Conservation (phyloP, 2,329 filamentous ascomycete species). For the Pseudogymnoascus sp. region DNA sequence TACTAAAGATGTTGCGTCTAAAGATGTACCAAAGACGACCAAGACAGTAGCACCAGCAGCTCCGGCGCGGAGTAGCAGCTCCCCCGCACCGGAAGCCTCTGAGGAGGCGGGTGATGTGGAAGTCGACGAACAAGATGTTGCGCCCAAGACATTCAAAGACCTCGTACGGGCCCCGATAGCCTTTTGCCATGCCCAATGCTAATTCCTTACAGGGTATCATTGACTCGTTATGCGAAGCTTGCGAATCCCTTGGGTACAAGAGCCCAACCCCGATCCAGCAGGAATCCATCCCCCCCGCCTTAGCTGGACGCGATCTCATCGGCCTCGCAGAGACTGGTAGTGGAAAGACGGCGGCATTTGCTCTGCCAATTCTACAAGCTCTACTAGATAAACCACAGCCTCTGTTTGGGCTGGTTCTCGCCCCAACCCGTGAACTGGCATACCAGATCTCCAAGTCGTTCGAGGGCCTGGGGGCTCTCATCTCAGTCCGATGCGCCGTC, state of each 20-base stretch:
- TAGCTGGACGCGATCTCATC: conserved; percentile 79
- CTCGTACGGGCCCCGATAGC: conserved; percentile 27
- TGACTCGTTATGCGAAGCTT: conserved; percentile 83
- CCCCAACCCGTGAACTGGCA: conserved; percentile 87
- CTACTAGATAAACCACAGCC: conserved; percentile 82
- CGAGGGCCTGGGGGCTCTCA: conserved; percentile 78
- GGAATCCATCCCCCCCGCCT: conserved; percentile 72
- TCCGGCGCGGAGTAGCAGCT: conserved; percentile 17
- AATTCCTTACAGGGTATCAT: conserved; percentile 58
- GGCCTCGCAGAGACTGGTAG: conserved; percentile 91
- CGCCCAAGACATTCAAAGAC: conserved; percentile 41
- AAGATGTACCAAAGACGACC: conserved; percentile 8
- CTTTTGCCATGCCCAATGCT: conserved; percentile 1
- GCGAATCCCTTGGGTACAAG: conserved; percentile 73
- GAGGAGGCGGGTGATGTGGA: conserved; percentile 18
- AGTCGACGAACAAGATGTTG: conserved; percentile 15
- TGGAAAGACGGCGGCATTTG: conserved; percentile 94
- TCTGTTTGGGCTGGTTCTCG: conserved; percentile 81
- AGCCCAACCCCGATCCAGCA: conserved; percentile 81
- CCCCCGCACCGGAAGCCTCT: conserved; percentile 21
- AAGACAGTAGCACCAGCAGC: conserved; percentile 12
- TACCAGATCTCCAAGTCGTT: conserved; percentile 85
- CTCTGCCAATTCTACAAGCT: conserved; percentile 65
- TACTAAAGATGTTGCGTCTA: conserved; percentile 18
- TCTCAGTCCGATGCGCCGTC: conserved; percentile 77